phyloP scores from a whole-genome alignment of 805 yeast species.

The Helenozyma rhizophorensis region DNA sequence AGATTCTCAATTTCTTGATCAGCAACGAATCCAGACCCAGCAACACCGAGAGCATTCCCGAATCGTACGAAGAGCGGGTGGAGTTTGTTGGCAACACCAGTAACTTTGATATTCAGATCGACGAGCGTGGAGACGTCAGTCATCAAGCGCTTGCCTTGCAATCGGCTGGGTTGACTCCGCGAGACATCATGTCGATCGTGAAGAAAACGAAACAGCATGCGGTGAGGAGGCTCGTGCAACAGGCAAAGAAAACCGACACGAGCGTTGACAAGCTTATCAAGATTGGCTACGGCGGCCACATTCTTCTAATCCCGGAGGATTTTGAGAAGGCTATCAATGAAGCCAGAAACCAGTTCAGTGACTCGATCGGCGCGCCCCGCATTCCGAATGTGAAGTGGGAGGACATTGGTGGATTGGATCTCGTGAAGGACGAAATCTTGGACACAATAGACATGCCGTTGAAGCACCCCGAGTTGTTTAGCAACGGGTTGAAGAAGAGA shows the following conservation, averaged over 20 bases:
- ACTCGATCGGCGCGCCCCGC: constrained; percentile 93
- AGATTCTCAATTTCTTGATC: constrained; percentile 54
- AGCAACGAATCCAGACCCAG: constrained; percentile 15
- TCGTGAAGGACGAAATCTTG: constrained; percentile 85
- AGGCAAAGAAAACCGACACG: constrained; percentile 19
- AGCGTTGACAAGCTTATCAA: constrained; percentile 29
- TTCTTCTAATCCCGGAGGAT: constrained; percentile 54
- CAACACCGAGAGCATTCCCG: constrained; percentile 12
- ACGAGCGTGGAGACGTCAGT: constrained; percentile 41
- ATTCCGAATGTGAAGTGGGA: constrained; percentile 96
- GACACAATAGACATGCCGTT: constrained; percentile 96
- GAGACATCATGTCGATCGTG: constrained; percentile 71
- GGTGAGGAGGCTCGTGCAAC: constrained; percentile 40
- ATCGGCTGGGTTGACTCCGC: constrained; percentile 89
- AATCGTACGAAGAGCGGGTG: constrained; percentile 15
- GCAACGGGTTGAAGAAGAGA: constrained; percentile 86
- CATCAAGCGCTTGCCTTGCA: constrained; percentile 63
- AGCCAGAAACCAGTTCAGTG: constrained; percentile 86
- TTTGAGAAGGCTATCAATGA: constrained; percentile 67
- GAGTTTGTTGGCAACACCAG: constrained; percentile 16
- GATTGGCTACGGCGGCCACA: constrained; percentile 51
- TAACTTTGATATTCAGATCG: constrained; percentile 16
- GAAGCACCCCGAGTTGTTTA: constrained; percentile 85
- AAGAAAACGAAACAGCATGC: constrained; percentile 60
- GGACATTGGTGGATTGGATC: constrained; percentile 92